Evolutionary conservation across 2,329 filamentous ascomycete genomes (phyloP).

Genomic region (Lojkania enalia): DNA sequence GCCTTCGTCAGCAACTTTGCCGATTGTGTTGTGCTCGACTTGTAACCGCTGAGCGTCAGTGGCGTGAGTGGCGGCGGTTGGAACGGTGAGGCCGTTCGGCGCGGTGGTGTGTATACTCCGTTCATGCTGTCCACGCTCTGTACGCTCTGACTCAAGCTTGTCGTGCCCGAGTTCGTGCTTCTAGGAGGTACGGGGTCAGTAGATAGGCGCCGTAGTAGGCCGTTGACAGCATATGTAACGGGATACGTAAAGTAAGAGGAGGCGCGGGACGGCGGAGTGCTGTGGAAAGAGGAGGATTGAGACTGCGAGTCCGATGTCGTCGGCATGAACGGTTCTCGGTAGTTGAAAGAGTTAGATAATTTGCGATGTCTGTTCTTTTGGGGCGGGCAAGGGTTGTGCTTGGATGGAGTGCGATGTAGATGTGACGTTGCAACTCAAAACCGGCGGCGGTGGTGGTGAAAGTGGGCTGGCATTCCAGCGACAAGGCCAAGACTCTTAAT

Average conservation of each 20-base stretch:
- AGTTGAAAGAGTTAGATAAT: conserved; percentile 1
- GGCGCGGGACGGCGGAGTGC: conserved; percentile 20
- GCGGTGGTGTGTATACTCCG: conserved; percentile 63
- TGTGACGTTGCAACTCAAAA: not conserved
- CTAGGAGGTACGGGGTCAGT: conserved; percentile 41
- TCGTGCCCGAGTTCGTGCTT: conserved; percentile 15
- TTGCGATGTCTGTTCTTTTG: not conserved
- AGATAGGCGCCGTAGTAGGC: conserved; percentile 52
- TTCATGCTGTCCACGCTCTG: conserved; percentile 51
- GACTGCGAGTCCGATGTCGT: conserved; percentile 24
- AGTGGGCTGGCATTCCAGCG: conserved; percentile 6
- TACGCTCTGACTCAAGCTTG: conserved; percentile 32
- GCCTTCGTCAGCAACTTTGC: conserved; percentile 70
- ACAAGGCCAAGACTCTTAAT: not conserved
- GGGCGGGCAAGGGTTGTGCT: not conserved
- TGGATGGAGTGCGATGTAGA: not conserved
- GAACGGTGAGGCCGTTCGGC: conserved; percentile 74
- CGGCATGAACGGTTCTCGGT: conserved; percentile 28
- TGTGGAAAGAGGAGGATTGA: conserved; percentile 12
- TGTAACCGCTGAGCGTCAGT: conserved; percentile 69
- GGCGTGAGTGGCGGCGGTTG: conserved; percentile 88
- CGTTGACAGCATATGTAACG: conserved; percentile 52
- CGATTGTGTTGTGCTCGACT: conserved; percentile 59
- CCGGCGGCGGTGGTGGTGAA: not conserved
- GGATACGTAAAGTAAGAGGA: conserved; percentile 54